Evolutionary conservation across 805 yeast species (phyloP).

Genomic region (Candida montana): DNA sequence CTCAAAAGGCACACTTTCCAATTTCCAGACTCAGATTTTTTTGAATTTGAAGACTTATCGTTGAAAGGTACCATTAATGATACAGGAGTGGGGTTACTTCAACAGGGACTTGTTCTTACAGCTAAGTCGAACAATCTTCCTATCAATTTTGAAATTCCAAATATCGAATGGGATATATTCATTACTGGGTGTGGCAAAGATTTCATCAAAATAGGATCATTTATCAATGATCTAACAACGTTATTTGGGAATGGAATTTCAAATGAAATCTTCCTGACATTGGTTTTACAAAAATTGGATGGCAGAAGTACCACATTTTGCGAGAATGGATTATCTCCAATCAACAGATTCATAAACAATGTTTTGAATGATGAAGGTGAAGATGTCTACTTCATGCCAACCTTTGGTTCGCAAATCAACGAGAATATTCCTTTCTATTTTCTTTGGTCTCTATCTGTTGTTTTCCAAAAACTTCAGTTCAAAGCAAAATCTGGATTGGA

Average conservation of each 20-base stretch:
- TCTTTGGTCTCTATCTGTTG: conserved; percentile 8
- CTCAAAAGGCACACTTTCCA: no score
- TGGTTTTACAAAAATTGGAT: conserved; percentile 7
- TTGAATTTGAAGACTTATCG: no score
- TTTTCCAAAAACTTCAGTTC: conserved; percentile 10
- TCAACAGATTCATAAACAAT: conserved; percentile 12
- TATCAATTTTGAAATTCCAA: background rate
- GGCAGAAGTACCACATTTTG: conserved; percentile 10
- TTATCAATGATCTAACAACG: background rate
- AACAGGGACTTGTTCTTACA: background rate
- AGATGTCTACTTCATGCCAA: conserved; percentile 5
- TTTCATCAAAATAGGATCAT: background rate
- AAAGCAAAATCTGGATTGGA: background rate
- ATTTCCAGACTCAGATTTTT: no score
- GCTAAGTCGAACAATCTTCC: background rate
- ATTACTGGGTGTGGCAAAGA: conserved; percentile 13
- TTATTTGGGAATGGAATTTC: background rate
- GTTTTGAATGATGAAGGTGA: conserved; percentile 3
- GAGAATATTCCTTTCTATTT: conserved; percentile 16
- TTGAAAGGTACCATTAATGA: no score
- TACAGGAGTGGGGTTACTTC: no score
- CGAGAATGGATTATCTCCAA: conserved; percentile 18
- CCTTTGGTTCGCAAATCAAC: conserved; percentile 9
- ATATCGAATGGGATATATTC: conserved; percentile 19
- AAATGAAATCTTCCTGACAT: background rate